These are phyloP conservation scores for Ormosia semicastrata DNA, from an alignment of 306 rosid species.

Conservation along the genomic window DNA sequence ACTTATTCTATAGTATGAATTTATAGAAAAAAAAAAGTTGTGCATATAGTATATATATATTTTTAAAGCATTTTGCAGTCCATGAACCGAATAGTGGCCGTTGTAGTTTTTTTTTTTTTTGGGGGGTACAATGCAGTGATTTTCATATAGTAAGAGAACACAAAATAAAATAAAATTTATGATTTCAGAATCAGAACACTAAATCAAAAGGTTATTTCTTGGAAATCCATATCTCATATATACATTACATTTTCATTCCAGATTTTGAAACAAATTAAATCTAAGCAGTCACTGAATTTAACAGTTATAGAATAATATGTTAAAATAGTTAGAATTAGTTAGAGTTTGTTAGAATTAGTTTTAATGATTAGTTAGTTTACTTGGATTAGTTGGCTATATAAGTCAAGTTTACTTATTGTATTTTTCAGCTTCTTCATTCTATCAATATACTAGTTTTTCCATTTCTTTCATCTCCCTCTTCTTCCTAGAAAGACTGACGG, in stretches of 20 bases:
- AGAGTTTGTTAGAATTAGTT: too few relatives aligned
- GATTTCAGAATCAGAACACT: neutral
- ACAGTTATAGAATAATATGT: too few relatives aligned
- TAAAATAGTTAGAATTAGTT: too few relatives aligned
- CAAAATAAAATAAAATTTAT: neutral
- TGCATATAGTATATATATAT: neutral
- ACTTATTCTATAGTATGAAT: neutral
- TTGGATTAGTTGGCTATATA: too few relatives aligned
- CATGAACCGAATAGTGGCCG: neutral
- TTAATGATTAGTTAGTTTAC: too few relatives aligned
- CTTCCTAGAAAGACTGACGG: too few relatives aligned
- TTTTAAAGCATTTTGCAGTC: neutral
- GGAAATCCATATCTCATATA: neutral
- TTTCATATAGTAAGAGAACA: neutral
- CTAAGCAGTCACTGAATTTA: neutral
- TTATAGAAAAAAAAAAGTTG: neutral
- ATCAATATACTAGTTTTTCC: too few relatives aligned
- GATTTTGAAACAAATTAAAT: neutral
- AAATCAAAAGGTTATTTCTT: neutral
- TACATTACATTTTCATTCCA: neutral
- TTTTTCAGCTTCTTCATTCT: too few relatives aligned
- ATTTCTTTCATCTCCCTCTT: too few relatives aligned
- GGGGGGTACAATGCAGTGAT: neutral
- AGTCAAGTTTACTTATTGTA: too few relatives aligned
- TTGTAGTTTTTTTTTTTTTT: too few relatives aligned